Conservation (phyloP, 805 yeast genomes). For the Sugiyamaella floridensis region DNA sequence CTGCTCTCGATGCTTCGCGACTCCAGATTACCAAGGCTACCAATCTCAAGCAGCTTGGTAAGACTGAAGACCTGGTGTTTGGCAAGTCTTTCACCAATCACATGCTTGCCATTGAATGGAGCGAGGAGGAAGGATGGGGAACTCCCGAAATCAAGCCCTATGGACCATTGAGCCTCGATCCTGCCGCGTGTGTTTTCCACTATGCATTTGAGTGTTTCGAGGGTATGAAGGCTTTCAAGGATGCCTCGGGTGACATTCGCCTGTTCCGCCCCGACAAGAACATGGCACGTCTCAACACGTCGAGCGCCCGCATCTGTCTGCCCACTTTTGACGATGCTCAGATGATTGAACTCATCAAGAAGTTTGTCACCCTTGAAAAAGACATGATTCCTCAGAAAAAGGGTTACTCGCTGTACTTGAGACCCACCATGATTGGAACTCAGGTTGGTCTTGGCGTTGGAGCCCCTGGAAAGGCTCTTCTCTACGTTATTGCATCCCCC, state of each 20-base stretch:
- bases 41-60: conserved; percentile 47
- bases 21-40: conserved; percentile 42
- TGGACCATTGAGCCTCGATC: conserved; percentile 69
- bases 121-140: conserved; percentile 70
- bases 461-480: conserved; percentile 70
- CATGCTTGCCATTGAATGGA: conserved; percentile 85
- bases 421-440: conserved; percentile 96
- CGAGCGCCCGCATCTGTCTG: conserved; percentile 82
- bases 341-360: conserved; percentile 65
- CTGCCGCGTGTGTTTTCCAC: conserved; percentile 86
- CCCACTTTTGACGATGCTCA: conserved; percentile 81
- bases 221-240: conserved; percentile 88
- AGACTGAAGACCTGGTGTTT: conserved; percentile 59
- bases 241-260: conserved; percentile 51
- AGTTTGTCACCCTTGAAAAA: conserved; percentile 67
- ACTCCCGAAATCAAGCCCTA: conserved; percentile 85
- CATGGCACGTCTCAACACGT: conserved; percentile 83
- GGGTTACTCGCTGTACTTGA: conserved; percentile 86
- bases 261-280: conserved; percentile 88
- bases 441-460: conserved; percentile 82
- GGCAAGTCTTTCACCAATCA: conserved; percentile 79
- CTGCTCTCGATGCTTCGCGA: conserved; percentile 50
- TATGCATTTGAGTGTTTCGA: conserved; percentile 93
- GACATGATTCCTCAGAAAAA: conserved; percentile 74
- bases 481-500: conserved; percentile 87